Evolutionary conservation across 768 basidiomycete genomes (phyloP), one percentile per base, ranked within the genome.

Genomic region (Dendrothele bispora): DNA sequence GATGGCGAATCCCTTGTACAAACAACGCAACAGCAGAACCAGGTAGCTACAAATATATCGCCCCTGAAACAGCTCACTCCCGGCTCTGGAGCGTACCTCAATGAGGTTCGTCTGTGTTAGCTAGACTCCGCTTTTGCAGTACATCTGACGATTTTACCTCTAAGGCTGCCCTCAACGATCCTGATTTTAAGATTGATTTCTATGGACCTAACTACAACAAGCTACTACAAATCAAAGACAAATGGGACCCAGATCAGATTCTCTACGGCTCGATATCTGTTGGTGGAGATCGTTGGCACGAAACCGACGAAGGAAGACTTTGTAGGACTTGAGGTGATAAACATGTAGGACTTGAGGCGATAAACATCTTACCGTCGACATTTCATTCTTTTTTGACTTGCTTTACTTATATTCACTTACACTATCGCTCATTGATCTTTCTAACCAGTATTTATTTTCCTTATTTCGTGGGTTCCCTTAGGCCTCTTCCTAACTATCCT

Each of bases 121-220:
- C 15, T 8, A 21, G 7, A 5, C n/a, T 18, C 11, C 6, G 3
- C 10, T 25, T n/a, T 29, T 18, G 10, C 10, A n/a, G n/a, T n/a
- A 10, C 10, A 32, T 32, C 7, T 20, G 22, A 25, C 38, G 25
- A 18, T 26, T n/a, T 30, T 21, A 10, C 1, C n/a, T n/a, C n/a
- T n/a, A n/a, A 49, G 48, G 48, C 48, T 18, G 41, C 36, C 25
- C 34, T 32, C 2, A 37, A 36, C 21, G 53, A 51, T 43, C 50
- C 46, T 22, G 53, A 55, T 38, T 55, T 45, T 46, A 48, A 55
- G 42, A 28, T 39, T 32, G 48, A 41, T 10, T 55, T 55, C 30
- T 55, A 44, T 34, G 54, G 50, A 18, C 37, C 40, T 40, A 34
- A 52, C 29, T 52, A 52, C 34, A 39, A 46, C n/a, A 27, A 43